Evolutionary conservation across 768 basidiomycete species (phyloP), one percentile per base, ranked within the genome.

Genomic region (Russula sp.): DNA sequence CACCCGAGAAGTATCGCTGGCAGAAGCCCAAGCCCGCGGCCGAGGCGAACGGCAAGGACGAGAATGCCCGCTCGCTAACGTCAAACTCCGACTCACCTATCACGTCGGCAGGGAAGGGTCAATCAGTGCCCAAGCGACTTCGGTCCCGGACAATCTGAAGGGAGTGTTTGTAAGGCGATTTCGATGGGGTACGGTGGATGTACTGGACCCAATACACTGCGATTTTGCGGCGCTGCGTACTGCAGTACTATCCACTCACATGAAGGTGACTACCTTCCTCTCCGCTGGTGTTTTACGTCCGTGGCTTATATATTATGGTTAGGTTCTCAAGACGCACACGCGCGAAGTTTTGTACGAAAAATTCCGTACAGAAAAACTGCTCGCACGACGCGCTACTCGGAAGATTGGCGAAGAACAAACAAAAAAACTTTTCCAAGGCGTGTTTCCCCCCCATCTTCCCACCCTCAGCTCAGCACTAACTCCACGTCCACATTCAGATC

Each of bases 291-390:
- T 20, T 9, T 9, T 50, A 18, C 30, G 16, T 13, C 22, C 20
- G n/a, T 58, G 56, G 48, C 38, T 53, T 46, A 56, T 52, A 53
- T 62, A 26, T 18, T 26, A 72, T 44, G 38, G 38, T 8, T 24
- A 94, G 91, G 80, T 89, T 71, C 80, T 96, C 65, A 93, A 92
- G 77, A 83, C 79, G 51, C 86, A 85, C 63, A 95, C 94, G 36
- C 87, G 87, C 70, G 91, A 96, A 73, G 90, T 93, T 62, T 76
- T 95, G 75, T 98, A 98, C 74, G 95, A 98, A 79, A 88, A 87
- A 70, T 98, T 88, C 75, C 81, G 95, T 72, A 94, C 92, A 1
- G 92, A 94, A 78, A 93, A 93, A 76, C 83, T 94, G 61, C 84
- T 94, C 22, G 91, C 90, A 51, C 83, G 90, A 68, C 88, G 92